Evolutionary conservation across 805 yeast genomes (phyloP).

Genomic region (Teunomyces kruisii): DNA sequence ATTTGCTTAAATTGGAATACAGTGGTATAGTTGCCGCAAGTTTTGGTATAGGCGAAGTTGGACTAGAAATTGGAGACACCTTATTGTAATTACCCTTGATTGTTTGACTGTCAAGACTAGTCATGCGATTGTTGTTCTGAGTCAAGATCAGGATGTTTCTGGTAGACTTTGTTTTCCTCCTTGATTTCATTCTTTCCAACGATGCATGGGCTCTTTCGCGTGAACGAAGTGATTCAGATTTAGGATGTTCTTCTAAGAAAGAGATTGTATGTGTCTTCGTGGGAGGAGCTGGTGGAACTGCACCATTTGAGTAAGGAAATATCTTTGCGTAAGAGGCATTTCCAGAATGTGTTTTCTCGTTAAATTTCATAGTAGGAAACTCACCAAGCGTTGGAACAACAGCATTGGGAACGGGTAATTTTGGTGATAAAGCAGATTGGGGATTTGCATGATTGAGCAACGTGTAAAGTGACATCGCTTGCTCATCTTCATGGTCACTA

Average conservation of each 20-base stretch:
- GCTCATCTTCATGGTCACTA: conserved; percentile 59
- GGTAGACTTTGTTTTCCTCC: conserved; percentile 50
- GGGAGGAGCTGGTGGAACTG: not conserved
- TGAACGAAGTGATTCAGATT: conserved; percentile 39
- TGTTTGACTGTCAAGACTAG: conserved; percentile 19
- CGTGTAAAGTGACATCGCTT: conserved; percentile 65
- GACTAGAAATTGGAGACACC: conserved; percentile 20
- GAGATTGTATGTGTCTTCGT: conserved; percentile 8
- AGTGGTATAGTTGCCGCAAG: not conserved
- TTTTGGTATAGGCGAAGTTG: conserved; percentile 17
- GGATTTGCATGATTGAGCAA: conserved; percentile 41
- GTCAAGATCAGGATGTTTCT: conserved; percentile 28
- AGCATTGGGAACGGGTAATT: conserved; percentile 12
- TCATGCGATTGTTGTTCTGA: conserved; percentile 19
- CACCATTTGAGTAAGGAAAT: conserved; percentile 2
- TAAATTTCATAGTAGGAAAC: conserved; percentile 37
- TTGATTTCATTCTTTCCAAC: conserved; percentile 55
- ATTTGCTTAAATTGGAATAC: conserved; percentile 6
- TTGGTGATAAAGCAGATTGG: conserved; percentile 5
- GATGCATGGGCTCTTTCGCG: conserved; percentile 68
- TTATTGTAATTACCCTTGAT: conserved; percentile 3
- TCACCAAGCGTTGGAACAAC: conserved; percentile 44
- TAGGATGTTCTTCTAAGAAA: conserved; percentile 28
- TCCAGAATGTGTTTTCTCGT: conserved; percentile 17
- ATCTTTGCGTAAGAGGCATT: not conserved